phyloP scores from a whole-genome alignment of 2,329 filamentous ascomycete species.

The Byssochlamys sp. region DNA sequence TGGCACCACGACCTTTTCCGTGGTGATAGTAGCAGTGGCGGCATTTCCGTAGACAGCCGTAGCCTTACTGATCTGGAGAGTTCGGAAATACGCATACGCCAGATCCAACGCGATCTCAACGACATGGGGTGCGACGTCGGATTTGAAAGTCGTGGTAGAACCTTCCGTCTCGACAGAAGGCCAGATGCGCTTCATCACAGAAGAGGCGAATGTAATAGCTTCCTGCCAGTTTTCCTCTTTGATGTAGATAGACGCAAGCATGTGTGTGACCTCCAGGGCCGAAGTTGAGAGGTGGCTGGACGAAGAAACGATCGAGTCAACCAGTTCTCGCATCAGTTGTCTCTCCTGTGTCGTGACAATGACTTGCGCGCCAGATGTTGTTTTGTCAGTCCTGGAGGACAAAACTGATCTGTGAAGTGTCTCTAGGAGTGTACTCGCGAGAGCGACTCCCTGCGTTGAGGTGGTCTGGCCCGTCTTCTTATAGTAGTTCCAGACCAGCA shows the following conservation, averaged over 20 bases:
- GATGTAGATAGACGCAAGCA: slow-evolving; percentile 22
- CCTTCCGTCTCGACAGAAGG: slow-evolving; percentile 19
- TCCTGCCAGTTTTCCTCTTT: slow-evolving; percentile 22
- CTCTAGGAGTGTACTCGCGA: slow-evolving; percentile 21
- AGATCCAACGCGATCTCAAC: slow-evolving; percentile 23
- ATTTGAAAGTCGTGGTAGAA: slow-evolving; percentile 21
- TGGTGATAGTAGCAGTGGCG: slow-evolving; percentile 21
- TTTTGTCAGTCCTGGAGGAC: slow-evolving; percentile 10
- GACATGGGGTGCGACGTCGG: slow-evolving; percentile 21
- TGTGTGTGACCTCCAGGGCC: slow-evolving; percentile 22
- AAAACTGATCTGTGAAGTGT: slow-evolving; percentile 13
- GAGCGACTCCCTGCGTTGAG: slow-evolving; percentile 16
- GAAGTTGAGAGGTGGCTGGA: slow-evolving; percentile 14
- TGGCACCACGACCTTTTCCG: slow-evolving; percentile 22
- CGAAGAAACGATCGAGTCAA: slow-evolving; percentile 24
- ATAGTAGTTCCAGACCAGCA: slow-evolving; percentile 28
- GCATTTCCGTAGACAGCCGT: slow-evolving; percentile 25
- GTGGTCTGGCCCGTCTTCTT: slow-evolving; percentile 21
- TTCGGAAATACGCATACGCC: slow-evolving; percentile 26
- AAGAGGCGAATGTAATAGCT: slow-evolving; percentile 18
- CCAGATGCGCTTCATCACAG: slow-evolving; percentile 24
- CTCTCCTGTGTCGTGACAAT: slow-evolving; percentile 17
- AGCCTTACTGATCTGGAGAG: slow-evolving; percentile 19
- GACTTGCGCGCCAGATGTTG: slow-evolving; percentile 1
- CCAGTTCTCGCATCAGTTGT: slow-evolving; percentile 20